These are phyloP conservation scores for Wickerhamomyces silvicola DNA, from an alignment of 805 yeast genomes.

Conservation along the genomic window DNA sequence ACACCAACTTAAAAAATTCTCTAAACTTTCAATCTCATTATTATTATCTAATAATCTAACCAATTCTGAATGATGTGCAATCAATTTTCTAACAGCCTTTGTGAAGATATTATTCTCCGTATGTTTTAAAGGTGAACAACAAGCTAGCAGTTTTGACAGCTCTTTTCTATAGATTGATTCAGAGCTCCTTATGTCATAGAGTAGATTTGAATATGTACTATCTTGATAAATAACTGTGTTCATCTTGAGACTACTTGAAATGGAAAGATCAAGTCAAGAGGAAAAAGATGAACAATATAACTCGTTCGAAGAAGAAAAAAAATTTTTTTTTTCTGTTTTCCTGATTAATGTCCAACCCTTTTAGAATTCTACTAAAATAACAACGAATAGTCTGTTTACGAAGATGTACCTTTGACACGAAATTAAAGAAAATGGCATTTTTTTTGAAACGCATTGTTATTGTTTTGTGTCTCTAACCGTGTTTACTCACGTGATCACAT, in stretches of 20 bases:
- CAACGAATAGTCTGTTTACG: no score
- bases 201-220: constrained; percentile 1
- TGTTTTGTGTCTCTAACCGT: no score
- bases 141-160: constrained; percentile 11
- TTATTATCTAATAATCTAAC: constrained; percentile 1
- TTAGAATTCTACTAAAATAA: no score
- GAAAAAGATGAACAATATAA: no score
- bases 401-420: no score
- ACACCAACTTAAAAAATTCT: constrained; percentile 5
- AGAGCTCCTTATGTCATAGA: constrained; percentile 10
- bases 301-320: no score
- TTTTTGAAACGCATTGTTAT: no score
- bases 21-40: constrained; percentile 1
- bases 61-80: constrained; percentile 13
- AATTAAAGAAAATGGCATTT: no score
- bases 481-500: no score
- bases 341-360: no score
- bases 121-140: constrained; percentile 8
- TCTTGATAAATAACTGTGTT: not conserved
- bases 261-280: not conserved
- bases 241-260: not conserved
- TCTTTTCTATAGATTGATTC: constrained; percentile 12
- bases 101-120: constrained; percentile 2
- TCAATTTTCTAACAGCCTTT: constrained; percentile 7
- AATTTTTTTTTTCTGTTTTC: no score